These are phyloP conservation scores for Suillus discolor DNA, from an alignment of 768 basidiomycete genomes.

Conservation along the genomic window DNA sequence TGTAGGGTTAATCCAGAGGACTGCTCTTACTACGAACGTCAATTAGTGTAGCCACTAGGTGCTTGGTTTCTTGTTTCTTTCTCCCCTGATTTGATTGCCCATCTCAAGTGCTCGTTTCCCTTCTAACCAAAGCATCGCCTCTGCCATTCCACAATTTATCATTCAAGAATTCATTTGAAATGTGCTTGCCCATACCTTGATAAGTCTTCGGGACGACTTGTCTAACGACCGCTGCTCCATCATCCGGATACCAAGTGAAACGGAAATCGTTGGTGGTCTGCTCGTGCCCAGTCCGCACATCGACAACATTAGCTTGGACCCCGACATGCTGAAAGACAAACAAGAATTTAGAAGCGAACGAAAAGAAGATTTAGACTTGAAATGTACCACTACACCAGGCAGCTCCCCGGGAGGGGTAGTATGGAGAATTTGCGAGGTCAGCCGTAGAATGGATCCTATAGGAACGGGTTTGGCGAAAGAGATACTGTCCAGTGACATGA, in stretches of 20 bases:
- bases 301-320: constrained; percentile 72
- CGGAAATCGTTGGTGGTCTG: constrained; percentile 76
- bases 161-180: neutral
- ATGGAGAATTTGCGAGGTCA: constrained; percentile 71
- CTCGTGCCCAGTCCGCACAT: constrained; percentile 64
- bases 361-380: neutral
- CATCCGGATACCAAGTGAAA: constrained; percentile 67
- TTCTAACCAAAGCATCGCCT: constrained; percentile 87
- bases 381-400: constrained; percentile 61
- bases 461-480: constrained; percentile 80
- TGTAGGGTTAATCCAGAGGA: neutral
- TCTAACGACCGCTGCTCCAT: constrained; percentile 37
- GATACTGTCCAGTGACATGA: constrained; percentile 80
- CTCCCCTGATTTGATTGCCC: constrained; percentile 62
- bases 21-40: neutral
- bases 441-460: constrained; percentile 78
- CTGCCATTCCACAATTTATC: constrained; percentile 38
- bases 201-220: constrained; percentile 72
- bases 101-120: constrained; percentile 72
- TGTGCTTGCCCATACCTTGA: constrained; percentile 43
- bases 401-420: constrained; percentile 34
- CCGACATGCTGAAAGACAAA: constrained; percentile 57
- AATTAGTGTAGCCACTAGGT: neutral
- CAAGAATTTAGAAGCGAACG: neutral
- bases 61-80: neutral